Evolutionary conservation across 345 rosid species (phyloP), one percentile per base, ranked within the genome.

Genomic region (Lumnitzera racemosa): DNA sequence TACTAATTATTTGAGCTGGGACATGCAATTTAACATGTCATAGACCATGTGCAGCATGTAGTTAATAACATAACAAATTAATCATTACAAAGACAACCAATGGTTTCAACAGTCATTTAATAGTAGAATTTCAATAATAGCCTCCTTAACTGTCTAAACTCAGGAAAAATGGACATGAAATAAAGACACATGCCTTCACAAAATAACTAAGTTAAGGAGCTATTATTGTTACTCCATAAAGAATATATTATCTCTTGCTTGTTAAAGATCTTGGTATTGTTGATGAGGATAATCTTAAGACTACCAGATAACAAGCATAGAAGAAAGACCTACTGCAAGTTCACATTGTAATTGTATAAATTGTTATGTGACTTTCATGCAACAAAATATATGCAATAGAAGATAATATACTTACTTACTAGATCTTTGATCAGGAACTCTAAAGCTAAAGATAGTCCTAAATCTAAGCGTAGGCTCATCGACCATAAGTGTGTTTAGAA

Each of bases 401-500:
- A 31, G 23, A 53, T 24, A 36, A 9, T 7, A 24, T 5, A 15
- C 47, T 60, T 68, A 89, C 98, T 96, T 92, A 70, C 96, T 96
- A 49, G 97, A 92, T 73, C 91, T 85, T 65, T 85, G 96, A 74
- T 92, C 97, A 62, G 97, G 99, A 56, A 73, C 80, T 67, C 61
- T 87, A 81, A 85, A 84, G 82, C 84, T 90, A 54, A 89, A 67
- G 69, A 89, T 89, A 15, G 96, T 49, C 85, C 81, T 92, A 72
- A 87, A 60, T 47, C 97, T 96, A 46, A 95, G 99, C 49, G 95
- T 84, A 75, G 91, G 84, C 75, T 92, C 90, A 81, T 89, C 83
- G 65, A 87, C 70, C 0, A 90, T 90, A 16, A 89, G 69, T 24
- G 99, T 89, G 59, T 95, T 75, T 36, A 79, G 67, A 14, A 92